Evolutionary conservation across 768 basidiomycete genomes (phyloP).

Genomic region (Mycena kentingensis): DNA sequence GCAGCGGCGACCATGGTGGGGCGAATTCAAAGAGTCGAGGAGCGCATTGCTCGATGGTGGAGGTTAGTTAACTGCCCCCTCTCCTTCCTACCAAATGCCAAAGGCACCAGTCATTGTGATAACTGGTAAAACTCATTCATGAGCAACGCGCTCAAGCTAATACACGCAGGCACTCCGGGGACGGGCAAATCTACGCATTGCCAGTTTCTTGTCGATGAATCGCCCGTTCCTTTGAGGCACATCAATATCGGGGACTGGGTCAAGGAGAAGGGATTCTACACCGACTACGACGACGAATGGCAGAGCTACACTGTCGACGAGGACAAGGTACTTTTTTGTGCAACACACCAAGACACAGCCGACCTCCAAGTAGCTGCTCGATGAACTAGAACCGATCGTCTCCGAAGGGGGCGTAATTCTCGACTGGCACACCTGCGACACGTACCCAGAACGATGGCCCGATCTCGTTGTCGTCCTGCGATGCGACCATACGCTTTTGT

Average conservation of each 20-base stretch:
- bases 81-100: background rate
- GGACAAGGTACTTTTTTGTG: constrained; percentile 70
- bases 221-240: constrained; percentile 70
- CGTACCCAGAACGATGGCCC: constrained; percentile 95
- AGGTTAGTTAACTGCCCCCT: no score
- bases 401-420: constrained; percentile 78
- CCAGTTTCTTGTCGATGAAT: constrained; percentile 73
- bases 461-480: constrained; percentile 92
- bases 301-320: constrained; percentile 92
- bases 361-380: constrained; percentile 62
- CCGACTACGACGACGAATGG: constrained; percentile 93
- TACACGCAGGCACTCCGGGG: constrained; percentile 92
- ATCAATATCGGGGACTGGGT: constrained; percentile 91
- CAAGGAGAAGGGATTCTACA: constrained; percentile 79
- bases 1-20: constrained; percentile 12
- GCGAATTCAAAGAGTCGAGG: no score
- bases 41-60: no score
- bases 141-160: constrained; percentile 80
- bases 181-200: constrained; percentile 96
- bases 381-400: constrained; percentile 79
- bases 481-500: constrained; percentile 84
- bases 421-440: constrained; percentile 93
- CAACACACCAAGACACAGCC: constrained; percentile 3
- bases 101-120: background rate
- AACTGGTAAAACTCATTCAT: no score